Base-by-base conservation (phyloP, 345 rosid genomes). In the Pugionium cornutum region DNA sequence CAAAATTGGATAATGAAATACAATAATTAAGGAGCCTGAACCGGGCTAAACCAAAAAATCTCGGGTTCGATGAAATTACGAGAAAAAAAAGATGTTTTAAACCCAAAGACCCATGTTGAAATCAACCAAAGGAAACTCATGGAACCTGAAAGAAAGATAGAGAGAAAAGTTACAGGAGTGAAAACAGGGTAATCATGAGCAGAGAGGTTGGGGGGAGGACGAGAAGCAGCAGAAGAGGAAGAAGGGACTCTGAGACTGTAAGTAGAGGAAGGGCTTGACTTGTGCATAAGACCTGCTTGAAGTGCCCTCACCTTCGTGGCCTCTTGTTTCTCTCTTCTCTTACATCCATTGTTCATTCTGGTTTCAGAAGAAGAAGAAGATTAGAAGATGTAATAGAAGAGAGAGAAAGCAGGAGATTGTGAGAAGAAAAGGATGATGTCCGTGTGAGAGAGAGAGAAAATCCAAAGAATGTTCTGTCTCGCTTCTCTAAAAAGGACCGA, bases 131-230 rank as follows among this genome's bases (percentile, higher is more conserved):
- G 47, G 50, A 67, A 67, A 32, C 50, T 25, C 7, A 45, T 57
- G 54, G n/a, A 37, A 11, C 1, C 37, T 35, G 40, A 41, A 7
- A 39, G 8, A 28, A 9, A 47, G 45, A 30, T 49, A 42, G 47
- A 11, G 1, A 9, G 32, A 46, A 42, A 55, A 78, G 87, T 92
- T 53, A 92, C 99, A 10, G 99, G 97, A 29, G 97, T 86, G 57
- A 92, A 94, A 67, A 94, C 92, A 63, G 99, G 99, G 75, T 94
- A 94, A 70, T 89, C 99, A 53, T 86, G 89, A 62, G 97, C 96
- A 58, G 95, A 83, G 79, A 79, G 78, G 66, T 76, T 84, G 58
- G 83, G 54, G 52, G 66, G 82, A 75, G 85, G 77, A 74, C 78
- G 80, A 31, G 84, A 81, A 78, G 85, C 62, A 70, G 73, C 69